Percentiles rank a stretch among this genome's conserved stretches.
phyloP scores from a whole-genome alignment of 225 moss, liverwort and hornwort genomes.

The Pleurozium schreberi region DNA sequence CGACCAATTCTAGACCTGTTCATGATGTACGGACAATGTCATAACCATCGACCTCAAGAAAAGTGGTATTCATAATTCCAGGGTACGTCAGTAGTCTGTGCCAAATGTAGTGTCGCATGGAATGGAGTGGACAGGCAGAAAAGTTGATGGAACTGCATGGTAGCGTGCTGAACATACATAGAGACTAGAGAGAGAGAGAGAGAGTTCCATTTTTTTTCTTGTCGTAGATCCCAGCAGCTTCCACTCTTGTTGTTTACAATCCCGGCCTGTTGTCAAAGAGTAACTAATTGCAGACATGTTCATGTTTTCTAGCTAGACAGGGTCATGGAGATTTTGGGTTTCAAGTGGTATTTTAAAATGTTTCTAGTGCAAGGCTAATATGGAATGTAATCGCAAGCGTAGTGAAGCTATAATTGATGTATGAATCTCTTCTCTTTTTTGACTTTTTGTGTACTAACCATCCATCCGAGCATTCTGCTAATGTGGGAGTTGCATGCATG shows the following conservation, averaged over 20 bases:
- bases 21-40: not conserved
- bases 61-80: not conserved
- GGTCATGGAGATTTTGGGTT: not conserved
- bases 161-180: not conserved
- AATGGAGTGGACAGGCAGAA: not conserved
- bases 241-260: not conserved
- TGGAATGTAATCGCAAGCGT: not conserved
- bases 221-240: not conserved
- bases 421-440: not conserved
- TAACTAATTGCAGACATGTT: not conserved
- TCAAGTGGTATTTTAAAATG: not conserved
- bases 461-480: not conserved
- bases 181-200: not conserved
- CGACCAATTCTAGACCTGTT: not conserved
- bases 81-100: not conserved
- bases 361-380: not conserved
- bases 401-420: not conserved
- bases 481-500: not conserved
- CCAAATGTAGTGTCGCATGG: not conserved
- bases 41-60: not conserved
- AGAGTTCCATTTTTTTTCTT: not conserved
- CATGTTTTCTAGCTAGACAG: not conserved
- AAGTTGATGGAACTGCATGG: not conserved
- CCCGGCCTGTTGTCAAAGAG: not conserved
- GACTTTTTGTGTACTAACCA: not conserved